Evolutionary conservation across 768 basidiomycete genomes (phyloP), one percentile per base, ranked within the genome.

Genomic region (Podaxis mareebaensis): DNA sequence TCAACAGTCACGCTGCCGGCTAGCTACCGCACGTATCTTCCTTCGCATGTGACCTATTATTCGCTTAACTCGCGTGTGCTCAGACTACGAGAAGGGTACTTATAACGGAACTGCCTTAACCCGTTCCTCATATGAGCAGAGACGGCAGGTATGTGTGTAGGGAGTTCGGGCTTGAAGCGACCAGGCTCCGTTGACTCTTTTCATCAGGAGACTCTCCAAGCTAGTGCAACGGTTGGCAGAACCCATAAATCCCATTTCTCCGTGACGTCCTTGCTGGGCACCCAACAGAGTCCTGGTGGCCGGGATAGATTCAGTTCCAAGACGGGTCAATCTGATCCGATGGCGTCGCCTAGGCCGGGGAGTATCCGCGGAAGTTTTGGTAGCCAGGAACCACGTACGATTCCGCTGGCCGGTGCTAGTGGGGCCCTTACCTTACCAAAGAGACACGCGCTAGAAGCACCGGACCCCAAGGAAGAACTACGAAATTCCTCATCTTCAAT

Each of bases 221-320:
- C 48, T 52, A 52, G 40, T 1, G 38, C 49, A 13, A 61, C 33
- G 2, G 40, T 53, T 10, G 28, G 52, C 22, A 39, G 26, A 28
- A 17, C 52, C 1, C 60, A 61, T 17, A 61, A 61, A 44, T 30
- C 60, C 22, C 53, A 61, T 8, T 53, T 61, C n/a, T 61, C 60
- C 2, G n/a, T 61, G 1, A 10, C 60, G 17, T 53, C 52, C 24
- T 26, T 61, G 15, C 15, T 36, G 13, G 61, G 53, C 3, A 38
- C 28, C 5, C 59, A 38, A 10, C 38, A 20, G 12, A 28, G 12
- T 26, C 13, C n/a, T 38, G 17, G 22, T 15, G 3, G 13, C 20
- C 28, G 26, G 8, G 30, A 28, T 15, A 15, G 53, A 30, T 53
- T 60, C 22, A 22, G 52, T 22, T 17, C 48, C 28, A 33, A 24